Percentiles rank a stretch among this genome's conserved stretches.
Conservation (phyloP, 2,329 filamentous ascomycete species). For the Pseudophaeomoniella oleicola region DNA sequence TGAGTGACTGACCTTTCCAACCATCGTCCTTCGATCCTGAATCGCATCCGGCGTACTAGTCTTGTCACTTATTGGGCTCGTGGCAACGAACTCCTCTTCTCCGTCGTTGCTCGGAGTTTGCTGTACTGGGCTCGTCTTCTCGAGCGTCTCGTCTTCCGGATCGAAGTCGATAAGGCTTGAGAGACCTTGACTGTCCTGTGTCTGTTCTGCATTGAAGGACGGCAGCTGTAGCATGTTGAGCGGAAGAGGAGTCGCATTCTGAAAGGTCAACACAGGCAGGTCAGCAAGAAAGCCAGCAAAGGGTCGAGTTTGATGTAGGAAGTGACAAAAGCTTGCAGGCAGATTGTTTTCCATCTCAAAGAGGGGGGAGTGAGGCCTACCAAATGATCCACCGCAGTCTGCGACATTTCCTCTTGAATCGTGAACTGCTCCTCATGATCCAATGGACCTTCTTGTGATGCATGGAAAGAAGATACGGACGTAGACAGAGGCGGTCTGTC, state of each 20-base stretch:
- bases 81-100: constrained; percentile 1
- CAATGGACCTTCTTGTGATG: constrained; percentile 8
- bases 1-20: constrained; percentile 7
- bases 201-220: constrained; percentile 6
- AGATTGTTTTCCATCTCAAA: not conserved
- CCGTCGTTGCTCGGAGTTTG: constrained; percentile 1
- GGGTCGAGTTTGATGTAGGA: too few species aligned
- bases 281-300: constrained; percentile 3
- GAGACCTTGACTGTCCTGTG: constrained; percentile 11
- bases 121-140: constrained; percentile 16
- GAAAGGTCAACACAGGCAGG: not conserved
- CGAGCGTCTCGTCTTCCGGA: constrained; percentile 22
- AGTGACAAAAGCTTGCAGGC: not conserved
- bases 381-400: constrained; percentile 12
- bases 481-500: constrained; percentile 6
- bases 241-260: constrained; percentile 6
- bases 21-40: constrained; percentile 9
- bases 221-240: constrained; percentile 8
- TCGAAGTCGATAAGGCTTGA: constrained; percentile 13
- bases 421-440: constrained; percentile 10
- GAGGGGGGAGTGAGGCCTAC: constrained; percentile 2
- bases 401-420: constrained; percentile 13
- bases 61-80: too few species aligned
- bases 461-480: constrained; percentile 7
- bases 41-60: too few species aligned